Evolutionary conservation across 1,284 basidiomycete genomes (phyloP).

Genomic region (Inonotus obliquus): DNA sequence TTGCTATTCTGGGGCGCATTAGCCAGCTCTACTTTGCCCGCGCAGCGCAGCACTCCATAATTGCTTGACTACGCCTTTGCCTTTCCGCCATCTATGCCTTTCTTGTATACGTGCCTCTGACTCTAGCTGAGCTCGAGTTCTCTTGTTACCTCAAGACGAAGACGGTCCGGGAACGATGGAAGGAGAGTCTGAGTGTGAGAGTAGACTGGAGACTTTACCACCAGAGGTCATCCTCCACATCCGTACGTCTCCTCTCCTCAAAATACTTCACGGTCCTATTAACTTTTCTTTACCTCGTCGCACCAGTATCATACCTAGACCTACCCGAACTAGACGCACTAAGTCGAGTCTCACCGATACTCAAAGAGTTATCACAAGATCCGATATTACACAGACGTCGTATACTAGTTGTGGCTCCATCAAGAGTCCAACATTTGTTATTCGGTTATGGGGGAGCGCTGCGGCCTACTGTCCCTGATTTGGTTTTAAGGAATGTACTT

Average conservation of each 20-base stretch:
- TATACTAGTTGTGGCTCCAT: conserved; percentile 56
- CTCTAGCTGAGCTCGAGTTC: neutral
- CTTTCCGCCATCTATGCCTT: neutral
- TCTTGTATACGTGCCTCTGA: neutral
- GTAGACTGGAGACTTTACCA: conserved; percentile 10
- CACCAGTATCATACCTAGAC: conserved; percentile 68
- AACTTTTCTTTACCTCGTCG: too few relatives aligned
- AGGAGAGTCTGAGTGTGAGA: too few relatives aligned
- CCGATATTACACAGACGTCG: conserved; percentile 57
- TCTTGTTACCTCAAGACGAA: neutral
- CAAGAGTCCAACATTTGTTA: conserved; percentile 58
- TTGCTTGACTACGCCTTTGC: neutral
- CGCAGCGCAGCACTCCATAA: neutral
- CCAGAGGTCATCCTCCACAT: conserved; percentile 17
- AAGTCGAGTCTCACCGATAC: conserved; percentile 39
- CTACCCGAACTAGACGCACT: conserved; percentile 59
- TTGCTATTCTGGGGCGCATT: neutral
- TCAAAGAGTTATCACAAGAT: conserved; percentile 50
- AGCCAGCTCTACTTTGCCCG: neutral
- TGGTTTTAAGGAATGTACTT: conserved; percentile 63
- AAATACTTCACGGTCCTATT: too few relatives aligned
- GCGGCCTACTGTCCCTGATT: conserved; percentile 58
- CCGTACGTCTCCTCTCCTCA: conserved; percentile 8
- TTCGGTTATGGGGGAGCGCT: conserved; percentile 53
- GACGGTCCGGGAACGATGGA: too few relatives aligned